Evolutionary conservation across 2,329 filamentous ascomycete species (phyloP).

Genomic region (Fusarium multiceps): DNA sequence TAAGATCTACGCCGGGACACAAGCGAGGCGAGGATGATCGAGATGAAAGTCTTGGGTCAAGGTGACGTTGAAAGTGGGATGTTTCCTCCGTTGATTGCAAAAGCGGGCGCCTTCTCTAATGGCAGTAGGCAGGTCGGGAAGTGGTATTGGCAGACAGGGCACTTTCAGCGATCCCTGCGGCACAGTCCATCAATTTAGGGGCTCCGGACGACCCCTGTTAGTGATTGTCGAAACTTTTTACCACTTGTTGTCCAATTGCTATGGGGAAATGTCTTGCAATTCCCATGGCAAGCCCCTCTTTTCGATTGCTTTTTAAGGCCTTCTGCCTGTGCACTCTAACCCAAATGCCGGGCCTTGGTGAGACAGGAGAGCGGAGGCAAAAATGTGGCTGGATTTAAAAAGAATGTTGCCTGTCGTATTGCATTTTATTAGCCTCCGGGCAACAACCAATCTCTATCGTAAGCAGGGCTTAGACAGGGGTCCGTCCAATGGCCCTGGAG

Average conservation of each 20-base stretch:
- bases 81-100: conserved; percentile 4
- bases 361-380: not conserved
- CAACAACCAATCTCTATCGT: conserved; percentile 23
- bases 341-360: not conserved
- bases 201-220: not conserved
- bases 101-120: conserved; percentile 13
- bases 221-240: not conserved
- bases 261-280: conserved; percentile 7
- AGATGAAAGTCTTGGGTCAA: conserved; percentile 14
- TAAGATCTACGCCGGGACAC: not conserved
- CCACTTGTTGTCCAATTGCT: not conserved
- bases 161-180: conserved; percentile 16
- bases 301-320: conserved; percentile 5
- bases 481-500: conserved; percentile 1
- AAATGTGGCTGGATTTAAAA: not conserved
- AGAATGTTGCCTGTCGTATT: conserved; percentile 5
- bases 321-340: conserved; percentile 4
- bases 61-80: conserved; percentile 33
- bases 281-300: not conserved
- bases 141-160: conserved; percentile 6
- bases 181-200: conserved; percentile 17
- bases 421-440: not conserved
- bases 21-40: not conserved
- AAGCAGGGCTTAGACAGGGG: conserved; percentile 9
- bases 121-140: not conserved